Conservation (phyloP, 768 basidiomycete genomes). For the Lentinus brumalis region DNA sequence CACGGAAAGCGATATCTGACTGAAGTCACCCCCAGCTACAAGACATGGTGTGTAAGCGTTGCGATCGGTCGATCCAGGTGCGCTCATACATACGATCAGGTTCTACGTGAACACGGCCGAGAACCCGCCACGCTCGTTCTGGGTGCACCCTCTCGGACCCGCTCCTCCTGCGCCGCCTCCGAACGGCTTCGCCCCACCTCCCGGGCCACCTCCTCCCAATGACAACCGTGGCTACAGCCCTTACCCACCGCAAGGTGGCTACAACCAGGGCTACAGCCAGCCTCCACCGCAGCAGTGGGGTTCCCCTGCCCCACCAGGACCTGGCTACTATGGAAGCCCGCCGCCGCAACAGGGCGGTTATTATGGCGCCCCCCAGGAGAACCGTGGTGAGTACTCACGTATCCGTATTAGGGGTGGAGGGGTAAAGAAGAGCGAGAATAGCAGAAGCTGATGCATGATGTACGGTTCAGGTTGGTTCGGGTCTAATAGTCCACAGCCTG, state of each 20-base stretch:
- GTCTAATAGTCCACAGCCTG: slow-evolving; percentile 29
- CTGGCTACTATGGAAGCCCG: slow-evolving; percentile 27
- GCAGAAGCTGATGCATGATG: slow-evolving; percentile 1
- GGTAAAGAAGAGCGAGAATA: background rate
- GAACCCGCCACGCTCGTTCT: slow-evolving; percentile 63
- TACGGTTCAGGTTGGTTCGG: slow-evolving; percentile 35
- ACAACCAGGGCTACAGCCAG: slow-evolving; percentile 15
- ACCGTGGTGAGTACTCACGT: slow-evolving; percentile 23
- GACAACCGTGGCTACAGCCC: slow-evolving; percentile 31
- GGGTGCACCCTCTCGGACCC: slow-evolving; percentile 71
- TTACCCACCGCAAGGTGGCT: slow-evolving; percentile 28
- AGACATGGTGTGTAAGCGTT: slow-evolving; percentile 53
- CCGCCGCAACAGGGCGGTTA: slow-evolving; percentile 30
- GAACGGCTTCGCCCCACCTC: slow-evolving; percentile 34
- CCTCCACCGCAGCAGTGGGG: slow-evolving; percentile 26
- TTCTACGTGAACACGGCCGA: slow-evolving; percentile 74
- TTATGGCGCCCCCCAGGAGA: slow-evolving; percentile 28
- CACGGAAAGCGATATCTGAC: slow-evolving; percentile 27
- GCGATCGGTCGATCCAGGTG: background rate
- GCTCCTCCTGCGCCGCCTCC: slow-evolving; percentile 37
- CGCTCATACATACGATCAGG: slow-evolving; percentile 43
- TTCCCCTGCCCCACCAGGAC: slow-evolving; percentile 17
- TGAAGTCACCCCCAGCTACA: slow-evolving; percentile 48
- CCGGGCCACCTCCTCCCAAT: slow-evolving; percentile 48
- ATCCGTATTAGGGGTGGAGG: slow-evolving; percentile 19